Evolutionary conservation across 768 basidiomycete species (phyloP), one percentile per base, ranked within the genome.

Genomic region (Mycena crocata): DNA sequence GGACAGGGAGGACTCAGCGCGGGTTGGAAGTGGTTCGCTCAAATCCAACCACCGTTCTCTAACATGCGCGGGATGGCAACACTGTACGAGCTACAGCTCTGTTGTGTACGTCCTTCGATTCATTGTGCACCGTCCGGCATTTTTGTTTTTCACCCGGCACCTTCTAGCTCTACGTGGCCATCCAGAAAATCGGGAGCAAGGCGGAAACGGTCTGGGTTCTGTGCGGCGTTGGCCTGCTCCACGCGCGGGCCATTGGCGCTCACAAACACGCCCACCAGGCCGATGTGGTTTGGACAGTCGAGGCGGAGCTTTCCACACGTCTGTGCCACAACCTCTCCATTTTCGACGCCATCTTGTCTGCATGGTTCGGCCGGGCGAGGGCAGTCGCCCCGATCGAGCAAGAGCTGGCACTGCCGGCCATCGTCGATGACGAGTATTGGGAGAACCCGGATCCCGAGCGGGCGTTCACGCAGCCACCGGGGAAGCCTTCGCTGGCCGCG

Each of bases 41-140:
- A 85, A 67, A 81, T 89, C 15, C 81, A 86, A 57, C 81, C 83
- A 69, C 83, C 87, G 50, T 84, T 86, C 45, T 82, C 82, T 73
- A 82, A 80, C 0, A 74, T 86, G 19, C 79, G 56, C 34, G 24
- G 81, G 0, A 82, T 84, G 3, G 85, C 89, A 4, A 72, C 82
- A n/a, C 70, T 90, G 65, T 85, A 83, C 74, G 89, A 90, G 64
- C 73, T 91, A 44, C 90, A 91, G 71, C 78, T 79, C 8, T 84
- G 83, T 72, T 77, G 82, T 73, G 83, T 83, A 67, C 62, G 79
- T n/a, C n/a, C n/a, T n/a, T 76, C 40, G 48, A 4, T 57, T 61
- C 55, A 42, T 76, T 79, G 42, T n/a, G n/a, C n/a, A n/a, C n/a
- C 75, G 73, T 76, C 9, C 45, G 6, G 31, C 51, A 35, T 6